These are phyloP conservation scores for Zygosaccharomyces rouxii DNA, from an alignment of 805 yeast species.

Conservation along the genomic window DNA sequence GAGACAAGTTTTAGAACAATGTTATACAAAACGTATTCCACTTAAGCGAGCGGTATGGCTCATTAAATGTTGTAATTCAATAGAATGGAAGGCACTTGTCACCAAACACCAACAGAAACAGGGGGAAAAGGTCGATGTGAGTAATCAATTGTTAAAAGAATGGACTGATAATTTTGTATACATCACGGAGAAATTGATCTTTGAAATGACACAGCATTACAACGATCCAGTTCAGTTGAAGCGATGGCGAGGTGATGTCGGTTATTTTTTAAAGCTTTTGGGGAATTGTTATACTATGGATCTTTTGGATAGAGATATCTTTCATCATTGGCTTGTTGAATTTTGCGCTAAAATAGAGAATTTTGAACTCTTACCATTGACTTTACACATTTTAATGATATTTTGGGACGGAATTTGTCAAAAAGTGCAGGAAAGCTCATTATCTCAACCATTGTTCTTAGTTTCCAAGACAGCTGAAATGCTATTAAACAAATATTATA, in stretches of 20 bases:
- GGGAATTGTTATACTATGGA: constrained; percentile 66
- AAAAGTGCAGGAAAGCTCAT: neutral
- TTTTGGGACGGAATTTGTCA: constrained; percentile 68
- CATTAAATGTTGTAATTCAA: constrained; percentile 78
- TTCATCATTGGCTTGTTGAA: constrained; percentile 60
- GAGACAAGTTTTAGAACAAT: constrained; percentile 65
- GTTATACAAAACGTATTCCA: constrained; percentile 66
- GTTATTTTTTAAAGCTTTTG: constrained; percentile 55
- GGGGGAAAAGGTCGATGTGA: constrained; percentile 10
- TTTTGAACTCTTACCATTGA: constrained; percentile 42
- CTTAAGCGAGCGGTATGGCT: constrained; percentile 85
- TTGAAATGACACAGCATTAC: constrained; percentile 32
- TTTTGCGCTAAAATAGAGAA: constrained; percentile 42
- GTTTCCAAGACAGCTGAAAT: constrained; percentile 63
- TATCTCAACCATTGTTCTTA: constrained; percentile 34
- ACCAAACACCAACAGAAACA: constrained; percentile 14
- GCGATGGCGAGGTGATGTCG: constrained; percentile 46
- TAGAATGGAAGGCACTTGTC: constrained; percentile 45
- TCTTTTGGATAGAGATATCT: constrained; percentile 56
- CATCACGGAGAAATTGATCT: constrained; percentile 37
- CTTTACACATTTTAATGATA: constrained; percentile 51
- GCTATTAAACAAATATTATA: constrained; percentile 46
- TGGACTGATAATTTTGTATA: constrained; percentile 85
- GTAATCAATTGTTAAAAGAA: constrained; percentile 64
- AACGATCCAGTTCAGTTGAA: constrained; percentile 29